Percentiles rank a stretch among this genome's conserved stretches.
phyloP scores from a whole-genome alignment of 164 flowering plant species.

The Liquidambar formosana region DNA sequence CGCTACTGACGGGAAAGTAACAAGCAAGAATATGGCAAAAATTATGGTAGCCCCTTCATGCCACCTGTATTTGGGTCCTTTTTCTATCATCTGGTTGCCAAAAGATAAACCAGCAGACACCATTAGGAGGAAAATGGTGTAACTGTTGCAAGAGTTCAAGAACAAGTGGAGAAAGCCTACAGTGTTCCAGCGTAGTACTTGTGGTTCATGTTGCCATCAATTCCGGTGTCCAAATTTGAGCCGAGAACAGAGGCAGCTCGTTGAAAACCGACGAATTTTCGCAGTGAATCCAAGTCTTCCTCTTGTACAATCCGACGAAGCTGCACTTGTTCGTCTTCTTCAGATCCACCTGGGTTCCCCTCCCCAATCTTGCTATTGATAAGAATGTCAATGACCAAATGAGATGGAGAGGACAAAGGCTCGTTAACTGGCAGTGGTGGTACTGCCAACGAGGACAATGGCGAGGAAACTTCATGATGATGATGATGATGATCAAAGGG shows the following conservation, averaged over 20 bases:
- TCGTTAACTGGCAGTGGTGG: too few species aligned
- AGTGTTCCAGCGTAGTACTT: not conserved
- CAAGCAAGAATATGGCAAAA: too few species aligned
- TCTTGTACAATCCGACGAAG: constrained; percentile 8
- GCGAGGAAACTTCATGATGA: too few species aligned
- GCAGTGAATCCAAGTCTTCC: constrained; percentile 2
- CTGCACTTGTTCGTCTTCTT: too few species aligned
- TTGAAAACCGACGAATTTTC: not conserved
- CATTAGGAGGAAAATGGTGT: not conserved
- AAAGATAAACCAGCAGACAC: not conserved
- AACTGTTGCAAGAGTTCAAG: not conserved
- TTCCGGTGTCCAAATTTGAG: constrained; percentile 6
- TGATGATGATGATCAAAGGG: too few species aligned
- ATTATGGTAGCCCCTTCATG: not conserved
- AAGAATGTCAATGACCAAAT: not conserved
- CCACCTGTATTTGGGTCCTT: not conserved
- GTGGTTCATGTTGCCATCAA: not conserved
- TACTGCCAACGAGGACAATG: too few species aligned
- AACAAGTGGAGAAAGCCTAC: not conserved
- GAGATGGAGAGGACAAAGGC: not conserved
- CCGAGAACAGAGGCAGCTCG: not conserved
- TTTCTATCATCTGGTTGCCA: not conserved
- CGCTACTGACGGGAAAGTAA: too few species aligned
- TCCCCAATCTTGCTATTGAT: not conserved
- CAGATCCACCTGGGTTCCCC: too few species aligned